Base-by-base conservation (phyloP, 768 basidiomycete genomes). In the Chiua virens region DNA sequence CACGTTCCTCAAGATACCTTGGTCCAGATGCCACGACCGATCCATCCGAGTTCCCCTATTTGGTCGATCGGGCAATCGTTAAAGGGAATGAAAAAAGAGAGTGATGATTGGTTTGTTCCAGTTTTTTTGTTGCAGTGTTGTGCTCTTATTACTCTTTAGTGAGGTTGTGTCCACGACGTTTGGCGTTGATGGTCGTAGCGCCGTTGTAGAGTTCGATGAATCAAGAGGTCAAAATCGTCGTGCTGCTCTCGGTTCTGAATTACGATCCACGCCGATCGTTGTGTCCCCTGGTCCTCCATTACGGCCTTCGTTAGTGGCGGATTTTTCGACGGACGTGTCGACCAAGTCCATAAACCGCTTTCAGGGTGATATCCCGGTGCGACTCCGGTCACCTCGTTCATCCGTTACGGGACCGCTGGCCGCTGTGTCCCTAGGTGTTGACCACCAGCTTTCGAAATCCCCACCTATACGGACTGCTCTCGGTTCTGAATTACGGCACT, bases 71-170 rank as follows among this genome's bases (percentile, higher is more conserved):
- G 39, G n/a, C 30, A 34, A 46, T 48, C 43, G 7, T 23, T 42
- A 25, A 22, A 11, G 8, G 11, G 40, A 9, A 2, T 34, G n/a
- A 21, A 45, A 42, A 51, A 44, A 27, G 37, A 20, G 18, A n/a
- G 23, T 25, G 20, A 46, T 11, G 22, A 49, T 38, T 0, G 52
- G 60, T 65, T 38, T 14, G 63, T 60, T 13, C 8, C 6, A 22
- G 17, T 27, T 20, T 15, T 13, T 15, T 39, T 42, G 32, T 40
- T 11, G 32, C 2, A 5, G 22, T 35, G 18, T 6, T 28, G 5
- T 43, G 20, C 21, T 14, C 21, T 64, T 32, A 65, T 18, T 1
- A 15, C 37, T 20, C 15, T 7, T 32, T 28, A 64, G 63, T 5
- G 46, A 50, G 15, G 27, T 17, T n/a, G 9, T 37, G 17, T 34